phyloP scores from a whole-genome alignment of 2,329 filamentous ascomycete genomes.

The Cordyceps farinosa region DNA sequence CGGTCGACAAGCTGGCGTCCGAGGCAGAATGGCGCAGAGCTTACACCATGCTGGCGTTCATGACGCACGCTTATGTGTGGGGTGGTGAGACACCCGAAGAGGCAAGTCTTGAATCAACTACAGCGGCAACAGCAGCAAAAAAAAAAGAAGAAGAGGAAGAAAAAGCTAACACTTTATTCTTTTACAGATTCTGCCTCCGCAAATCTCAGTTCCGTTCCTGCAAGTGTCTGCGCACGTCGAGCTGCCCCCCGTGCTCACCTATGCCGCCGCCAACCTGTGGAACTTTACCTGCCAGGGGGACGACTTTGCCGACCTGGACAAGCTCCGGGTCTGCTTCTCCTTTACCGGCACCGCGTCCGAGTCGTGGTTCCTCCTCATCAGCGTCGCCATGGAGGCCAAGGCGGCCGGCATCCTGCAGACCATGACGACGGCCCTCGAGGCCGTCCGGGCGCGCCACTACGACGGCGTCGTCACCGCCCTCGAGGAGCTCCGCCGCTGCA shows the following conservation, averaged over 20 bases:
- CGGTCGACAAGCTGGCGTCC: constrained; percentile 57
- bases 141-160: not conserved
- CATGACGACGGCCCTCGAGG: constrained; percentile 73
- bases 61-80: constrained; percentile 88
- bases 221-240: constrained; percentile 69
- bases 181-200: constrained; percentile 61
- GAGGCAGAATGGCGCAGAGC: constrained; percentile 77
- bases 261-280: constrained; percentile 83
- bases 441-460: constrained; percentile 60
- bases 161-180: not conserved
- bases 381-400: constrained; percentile 82
- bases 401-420: constrained; percentile 71
- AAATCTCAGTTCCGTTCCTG: constrained; percentile 74
- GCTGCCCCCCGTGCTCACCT: constrained; percentile 85
- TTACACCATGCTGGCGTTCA: constrained; percentile 73
- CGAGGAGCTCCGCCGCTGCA: constrained; percentile 59
- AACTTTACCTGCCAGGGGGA: constrained; percentile 64
- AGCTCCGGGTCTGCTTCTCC: constrained; percentile 69
- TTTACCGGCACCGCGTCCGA: constrained; percentile 88
- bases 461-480: constrained; percentile 60
- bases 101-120: constrained; percentile 40
- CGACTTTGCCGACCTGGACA: constrained; percentile 63
- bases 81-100: constrained; percentile 71
- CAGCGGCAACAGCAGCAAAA: no score
- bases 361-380: constrained; percentile 91